Base-by-base conservation (phyloP, 83 land plant species). In the Thuja plicata region DNA sequence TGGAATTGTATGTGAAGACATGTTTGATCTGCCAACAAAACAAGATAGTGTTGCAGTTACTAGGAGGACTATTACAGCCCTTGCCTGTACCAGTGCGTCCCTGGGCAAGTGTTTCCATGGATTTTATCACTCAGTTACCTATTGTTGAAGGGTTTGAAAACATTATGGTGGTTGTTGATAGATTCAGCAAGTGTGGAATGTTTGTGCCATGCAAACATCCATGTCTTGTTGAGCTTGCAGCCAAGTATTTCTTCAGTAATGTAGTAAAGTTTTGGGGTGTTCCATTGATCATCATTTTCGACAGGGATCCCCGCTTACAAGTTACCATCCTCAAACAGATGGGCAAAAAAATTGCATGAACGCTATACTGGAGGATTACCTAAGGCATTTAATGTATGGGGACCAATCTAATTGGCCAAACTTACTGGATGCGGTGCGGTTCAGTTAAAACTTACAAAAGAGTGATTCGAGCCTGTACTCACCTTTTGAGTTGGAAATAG, bases 301-400 rank as follows among this genome's bases (percentile, higher is more conserved):
- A 81, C 45, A 7, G 88, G 15, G 89, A 91, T 19, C 17, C 88
- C 3, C 48, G 71, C 0, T 91, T 91, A 55, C 38, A 0, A 35
- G 84, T 15, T 6, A 24, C 21, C 84, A 91, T 48, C 92, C 81
- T 1, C 45, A 91, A 30, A 91, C 78, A 3, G 91, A 91, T 70
- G 92, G 89, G 9, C 89, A 91, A 48, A 91, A 77, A 1, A 86
- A 89, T 77, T 5, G 83, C 0, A 52, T 77, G 50, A 91, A 91
- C 48, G 52, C 76, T 0, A 7, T 91, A 5, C 79, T 91, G 5
- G 76, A 66, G 43, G 89, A 87, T 5, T 88, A 76, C 55, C 3
- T 88, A 34, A 1, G 78, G 2, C 88, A 87, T 34, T 87, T 16
- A 71, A 79, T 70, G 1, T 1, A 2, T 0, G 7, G 0, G 5